Percentiles rank a stretch among this genome's conserved stretches.
Evolutionary conservation across 768 basidiomycete species (phyloP).

Genomic region (Leccinellum albellum): DNA sequence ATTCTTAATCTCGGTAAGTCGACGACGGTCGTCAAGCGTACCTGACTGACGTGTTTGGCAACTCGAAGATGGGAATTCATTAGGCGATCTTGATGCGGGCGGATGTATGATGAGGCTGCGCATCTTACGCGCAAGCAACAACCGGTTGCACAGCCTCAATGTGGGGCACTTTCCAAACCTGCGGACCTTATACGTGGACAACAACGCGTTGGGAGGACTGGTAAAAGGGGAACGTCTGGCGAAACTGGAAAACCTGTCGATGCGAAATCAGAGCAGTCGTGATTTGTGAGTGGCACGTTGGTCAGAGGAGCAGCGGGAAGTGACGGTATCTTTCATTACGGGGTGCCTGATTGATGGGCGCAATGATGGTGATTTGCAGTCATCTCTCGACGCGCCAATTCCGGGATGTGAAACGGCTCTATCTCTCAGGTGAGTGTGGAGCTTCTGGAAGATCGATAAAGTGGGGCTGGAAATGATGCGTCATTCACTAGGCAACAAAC

Average conservation of each 20-base stretch:
- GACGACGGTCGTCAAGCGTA: constrained; percentile 10
- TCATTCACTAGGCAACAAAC: constrained; percentile 62
- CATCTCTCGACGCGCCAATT: constrained; percentile 58
- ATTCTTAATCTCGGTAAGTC: constrained; percentile 82
- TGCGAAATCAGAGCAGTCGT: constrained; percentile 82
- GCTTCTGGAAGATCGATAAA: constrained; percentile 13
- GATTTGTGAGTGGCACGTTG: constrained; percentile 58
- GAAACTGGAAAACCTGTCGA: constrained; percentile 84
- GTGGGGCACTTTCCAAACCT: constrained; percentile 62
- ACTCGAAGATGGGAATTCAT: constrained; percentile 64
- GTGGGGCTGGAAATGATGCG: constrained; percentile 19
- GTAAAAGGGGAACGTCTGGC: constrained; percentile 52
- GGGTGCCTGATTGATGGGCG: constrained; percentile 35
- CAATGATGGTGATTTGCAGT: constrained; percentile 36
- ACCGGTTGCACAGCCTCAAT: constrained; percentile 67
- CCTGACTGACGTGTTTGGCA: constrained; percentile 16
- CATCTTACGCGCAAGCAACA: constrained; percentile 82
- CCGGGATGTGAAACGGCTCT: constrained; percentile 89
- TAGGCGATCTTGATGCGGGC: constrained; percentile 53
- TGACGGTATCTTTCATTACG: constrained; percentile 38
- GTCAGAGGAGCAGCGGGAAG: constrained; percentile 23
- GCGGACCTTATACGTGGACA: constrained; percentile 90
- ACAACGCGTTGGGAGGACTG: constrained; percentile 59
- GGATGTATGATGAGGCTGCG: constrained; percentile 65
- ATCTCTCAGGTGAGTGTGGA: constrained; percentile 77